Conservation (phyloP, 2,329 filamentous ascomycete genomes). For the Phyllosticta citribraziliensis region DNA sequence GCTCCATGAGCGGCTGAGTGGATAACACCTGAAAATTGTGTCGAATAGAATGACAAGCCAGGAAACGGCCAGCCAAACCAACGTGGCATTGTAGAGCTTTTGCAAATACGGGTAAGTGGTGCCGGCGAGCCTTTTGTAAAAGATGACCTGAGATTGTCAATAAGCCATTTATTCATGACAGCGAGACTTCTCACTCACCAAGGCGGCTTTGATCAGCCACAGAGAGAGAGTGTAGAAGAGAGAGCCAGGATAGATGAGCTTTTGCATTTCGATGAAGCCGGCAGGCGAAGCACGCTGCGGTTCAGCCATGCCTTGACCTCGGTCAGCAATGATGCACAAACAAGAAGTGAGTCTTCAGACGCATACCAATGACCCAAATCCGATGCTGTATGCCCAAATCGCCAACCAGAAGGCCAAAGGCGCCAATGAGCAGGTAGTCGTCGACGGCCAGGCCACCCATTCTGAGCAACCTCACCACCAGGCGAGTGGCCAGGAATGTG, state of each 20-base stretch:
- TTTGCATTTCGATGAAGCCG: conserved; percentile 16
- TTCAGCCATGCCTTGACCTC: conserved; percentile 11
- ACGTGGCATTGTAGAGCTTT: conserved; percentile 28
- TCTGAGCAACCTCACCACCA: conserved; percentile 21
- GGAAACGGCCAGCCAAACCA: conserved; percentile 21
- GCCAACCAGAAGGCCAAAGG: conserved; percentile 22
- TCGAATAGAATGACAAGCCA: conserved; percentile 30
- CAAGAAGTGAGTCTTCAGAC: not conserved
- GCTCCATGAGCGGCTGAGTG: conserved; percentile 22
- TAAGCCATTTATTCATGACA: not conserved
- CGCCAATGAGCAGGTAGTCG: conserved; percentile 23
- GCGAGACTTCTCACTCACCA: conserved; percentile 17
- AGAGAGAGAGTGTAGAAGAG: conserved; percentile 32
- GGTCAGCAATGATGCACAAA: not conserved
- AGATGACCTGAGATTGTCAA: conserved; percentile 16
- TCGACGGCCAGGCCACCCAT: conserved; percentile 21
- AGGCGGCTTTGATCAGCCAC: conserved; percentile 33
- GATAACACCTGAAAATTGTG: conserved; percentile 32
- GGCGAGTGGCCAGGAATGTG: conserved; percentile 20
- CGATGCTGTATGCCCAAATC: conserved; percentile 26
- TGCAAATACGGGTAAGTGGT: conserved; percentile 25
- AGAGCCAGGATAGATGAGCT: conserved; percentile 33
- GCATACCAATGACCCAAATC: conserved; percentile 24
- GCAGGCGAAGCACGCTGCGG: conserved; percentile 14
- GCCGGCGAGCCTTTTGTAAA: conserved; percentile 33